phyloP scores from a whole-genome alignment of 2,329 filamentous ascomycete genomes.

The Alternaria sp. region DNA sequence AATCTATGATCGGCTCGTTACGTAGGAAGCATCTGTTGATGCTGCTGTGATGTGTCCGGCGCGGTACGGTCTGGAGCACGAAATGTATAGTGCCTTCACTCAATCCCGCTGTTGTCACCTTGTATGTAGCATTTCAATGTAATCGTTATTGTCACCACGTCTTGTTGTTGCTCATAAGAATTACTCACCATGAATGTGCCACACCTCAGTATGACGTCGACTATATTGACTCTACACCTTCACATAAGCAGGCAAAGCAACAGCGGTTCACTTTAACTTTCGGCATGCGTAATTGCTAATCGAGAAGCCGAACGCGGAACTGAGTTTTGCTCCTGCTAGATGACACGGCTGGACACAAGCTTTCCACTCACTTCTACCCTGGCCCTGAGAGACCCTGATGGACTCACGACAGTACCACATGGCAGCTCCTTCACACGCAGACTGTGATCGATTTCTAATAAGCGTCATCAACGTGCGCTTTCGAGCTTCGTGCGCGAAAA shows the following conservation, averaged over 20 bases:
- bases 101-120: neutral
- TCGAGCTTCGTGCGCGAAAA: neutral
- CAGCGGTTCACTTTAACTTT: neutral
- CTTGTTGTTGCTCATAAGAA: neutral
- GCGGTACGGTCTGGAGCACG: neutral
- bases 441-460: neutral
- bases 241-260: neutral
- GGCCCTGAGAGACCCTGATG: neutral
- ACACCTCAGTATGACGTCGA: neutral
- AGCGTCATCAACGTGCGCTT: neutral
- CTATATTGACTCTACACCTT: neutral
- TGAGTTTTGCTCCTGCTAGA: neutral
- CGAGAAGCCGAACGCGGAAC: neutral
- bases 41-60: neutral
- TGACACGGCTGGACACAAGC: neutral
- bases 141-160: neutral
- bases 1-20: constrained; percentile 55
- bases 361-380: neutral
- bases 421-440: neutral
- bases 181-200: neutral
- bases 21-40: constrained; percentile 20
- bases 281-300: neutral
- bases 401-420: neutral
- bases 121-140: constrained; percentile 23
- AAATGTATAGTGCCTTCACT: neutral